These are phyloP conservation scores for Centrapalus pauciflorus DNA, from an alignment of 129 eudicot species.

Conservation along the genomic window DNA sequence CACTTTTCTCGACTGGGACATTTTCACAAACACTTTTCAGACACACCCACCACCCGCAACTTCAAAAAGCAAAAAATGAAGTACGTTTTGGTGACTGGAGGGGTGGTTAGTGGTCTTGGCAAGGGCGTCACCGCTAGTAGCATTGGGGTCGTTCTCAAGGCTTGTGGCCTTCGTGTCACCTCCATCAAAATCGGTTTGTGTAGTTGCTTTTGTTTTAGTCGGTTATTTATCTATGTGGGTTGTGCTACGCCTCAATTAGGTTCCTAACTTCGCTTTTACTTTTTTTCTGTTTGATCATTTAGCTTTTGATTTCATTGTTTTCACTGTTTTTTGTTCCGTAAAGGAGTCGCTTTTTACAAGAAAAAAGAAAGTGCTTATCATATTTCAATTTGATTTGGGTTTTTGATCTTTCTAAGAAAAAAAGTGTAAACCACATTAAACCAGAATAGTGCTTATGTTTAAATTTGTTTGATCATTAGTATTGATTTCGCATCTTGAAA, in stretches of 20 bases:
- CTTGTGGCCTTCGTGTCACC: constrained; percentile 94
- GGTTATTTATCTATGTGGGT: background rate
- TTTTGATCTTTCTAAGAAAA: background rate
- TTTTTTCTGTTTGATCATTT: background rate
- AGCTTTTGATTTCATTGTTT: background rate
- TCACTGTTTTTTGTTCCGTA: background rate
- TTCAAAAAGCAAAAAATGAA: constrained; percentile 39
- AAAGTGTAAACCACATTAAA: background rate
- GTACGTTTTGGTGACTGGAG: constrained; percentile 95
- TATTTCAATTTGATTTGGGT: background rate
- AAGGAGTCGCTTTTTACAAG: background rate
- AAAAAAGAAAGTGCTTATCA: background rate
- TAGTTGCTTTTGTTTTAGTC: background rate
- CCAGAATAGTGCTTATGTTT: background rate
- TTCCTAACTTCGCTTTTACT: background rate
- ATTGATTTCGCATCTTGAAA: background rate
- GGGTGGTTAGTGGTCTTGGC: constrained; percentile 96
- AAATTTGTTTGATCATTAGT: background rate
- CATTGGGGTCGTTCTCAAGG: constrained; percentile 86
- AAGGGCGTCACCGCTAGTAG: constrained; percentile 97
- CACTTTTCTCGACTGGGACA: constrained; percentile 24
- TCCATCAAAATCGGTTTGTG: constrained; percentile 77
- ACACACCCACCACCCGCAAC: background rate
- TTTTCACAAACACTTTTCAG: constrained; percentile 34
- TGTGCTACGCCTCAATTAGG: background rate